These are phyloP conservation scores for Raddia guianensis DNA, from an alignment of 176 grass and related monocot genomes.

Conservation along the genomic window DNA sequence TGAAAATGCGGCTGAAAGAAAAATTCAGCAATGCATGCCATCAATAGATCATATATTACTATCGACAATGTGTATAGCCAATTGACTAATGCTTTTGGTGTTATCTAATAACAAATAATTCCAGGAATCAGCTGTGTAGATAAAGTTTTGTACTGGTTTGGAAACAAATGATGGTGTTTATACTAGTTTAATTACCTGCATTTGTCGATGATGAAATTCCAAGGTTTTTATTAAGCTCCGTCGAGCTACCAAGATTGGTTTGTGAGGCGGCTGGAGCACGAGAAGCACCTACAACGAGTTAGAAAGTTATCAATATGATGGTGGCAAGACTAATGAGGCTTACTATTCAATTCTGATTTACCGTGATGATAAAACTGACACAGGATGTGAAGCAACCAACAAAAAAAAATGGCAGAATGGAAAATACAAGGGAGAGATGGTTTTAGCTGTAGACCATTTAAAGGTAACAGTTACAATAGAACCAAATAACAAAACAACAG, in stretches of 20 bases:
- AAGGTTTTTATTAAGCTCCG: background rate
- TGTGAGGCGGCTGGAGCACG: background rate
- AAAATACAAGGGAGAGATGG: no score
- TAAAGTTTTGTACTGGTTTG: background rate
- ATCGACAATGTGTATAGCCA: background rate
- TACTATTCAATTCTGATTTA: no score
- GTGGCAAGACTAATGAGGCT: no score
- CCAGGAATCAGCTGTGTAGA: background rate
- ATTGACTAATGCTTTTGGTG: background rate
- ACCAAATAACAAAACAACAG: no score
- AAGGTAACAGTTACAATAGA: no score
- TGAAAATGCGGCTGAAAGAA: no score
- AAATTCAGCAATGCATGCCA: no score
- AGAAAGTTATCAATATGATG: background rate
- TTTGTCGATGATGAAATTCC: background rate
- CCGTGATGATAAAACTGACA: no score
- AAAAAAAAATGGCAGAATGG: no score
- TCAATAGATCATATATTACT: background rate
- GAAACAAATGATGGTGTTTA: background rate
- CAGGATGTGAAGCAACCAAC: no score
- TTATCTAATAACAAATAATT: background rate
- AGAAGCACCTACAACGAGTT: slow-evolving; percentile 14
- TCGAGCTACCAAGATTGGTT: background rate
- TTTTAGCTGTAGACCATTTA: no score
- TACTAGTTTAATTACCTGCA: slow-evolving; percentile 6